Percentiles rank a stretch among this genome's conserved stretches.
Evolutionary conservation across 2,329 filamentous ascomycete species (phyloP).

Genomic region (Pseudocercospora musae): DNA sequence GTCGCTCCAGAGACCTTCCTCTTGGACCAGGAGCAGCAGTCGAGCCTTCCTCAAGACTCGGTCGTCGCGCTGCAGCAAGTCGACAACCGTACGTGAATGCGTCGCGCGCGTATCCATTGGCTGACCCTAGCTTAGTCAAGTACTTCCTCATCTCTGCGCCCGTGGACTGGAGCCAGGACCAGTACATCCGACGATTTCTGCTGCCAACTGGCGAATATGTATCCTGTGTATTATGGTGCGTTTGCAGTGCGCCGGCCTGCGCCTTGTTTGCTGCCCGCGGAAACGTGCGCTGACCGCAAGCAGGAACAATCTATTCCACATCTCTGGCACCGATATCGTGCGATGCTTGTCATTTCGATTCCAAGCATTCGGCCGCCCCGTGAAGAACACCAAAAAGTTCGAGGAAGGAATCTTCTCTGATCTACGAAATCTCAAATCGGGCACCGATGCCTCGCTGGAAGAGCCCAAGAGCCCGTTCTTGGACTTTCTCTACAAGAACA

Average conservation of each 20-base stretch:
- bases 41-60: slow-evolving; percentile 91
- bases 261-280: not conserved
- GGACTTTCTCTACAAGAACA: slow-evolving; percentile 99
- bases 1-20: slow-evolving; percentile 96
- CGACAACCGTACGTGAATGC: slow-evolving; percentile 73
- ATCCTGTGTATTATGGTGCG: slow-evolving; percentile 88
- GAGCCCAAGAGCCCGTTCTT: slow-evolving; percentile 98
- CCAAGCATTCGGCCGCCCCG: slow-evolving; percentile 94
- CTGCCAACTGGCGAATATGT: slow-evolving; percentile 98
- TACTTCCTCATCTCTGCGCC: slow-evolving; percentile 99
- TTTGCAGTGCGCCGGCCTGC: slow-evolving; percentile 20
- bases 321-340: slow-evolving; percentile 97
- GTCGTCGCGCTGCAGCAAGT: slow-evolving; percentile 97
- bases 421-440: slow-evolving; percentile 94
- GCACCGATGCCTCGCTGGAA: slow-evolving; percentile 95
- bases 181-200: slow-evolving; percentile 93
- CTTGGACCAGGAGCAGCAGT: slow-evolving; percentile 94
- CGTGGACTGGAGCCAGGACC: slow-evolving; percentile 94
- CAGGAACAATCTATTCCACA: slow-evolving; percentile 98
- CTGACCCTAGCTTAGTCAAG: slow-evolving; percentile 67
- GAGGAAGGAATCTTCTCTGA: slow-evolving; percentile 99
- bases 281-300: slow-evolving; percentile 16
- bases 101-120: slow-evolving; percentile 10
- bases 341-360: slow-evolving; percentile 97
- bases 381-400: slow-evolving; percentile 99